Base-by-base conservation (phyloP, 2,329 filamentous ascomycete species). In the Sporothrix phasma region DNA sequence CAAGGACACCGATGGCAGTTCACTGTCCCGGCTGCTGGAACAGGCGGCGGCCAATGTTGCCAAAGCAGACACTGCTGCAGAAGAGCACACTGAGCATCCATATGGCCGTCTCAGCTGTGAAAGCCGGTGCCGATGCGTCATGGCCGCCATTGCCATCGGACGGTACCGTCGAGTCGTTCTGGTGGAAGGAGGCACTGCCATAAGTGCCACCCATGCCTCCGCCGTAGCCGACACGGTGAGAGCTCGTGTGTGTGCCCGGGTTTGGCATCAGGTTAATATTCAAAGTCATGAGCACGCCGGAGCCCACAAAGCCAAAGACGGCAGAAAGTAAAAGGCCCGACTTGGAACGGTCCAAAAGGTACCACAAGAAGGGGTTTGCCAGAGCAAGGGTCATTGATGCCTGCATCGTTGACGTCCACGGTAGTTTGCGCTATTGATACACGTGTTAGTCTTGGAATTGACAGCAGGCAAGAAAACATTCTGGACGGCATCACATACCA, bases 11-110 rank as follows among this genome's bases (percentile, higher is more conserved):
- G 13, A 15, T 43, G 6, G 5, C 5, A 53, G 17, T 4, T 51
- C 37, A 22, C 19, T 43, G 47, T 24, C 8, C 49, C 6, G 66
- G 61, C 19, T 59, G 63, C 67, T 84, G 76, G n/a, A 87, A 86
- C 68, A 97, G 76, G 67, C 90, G 82, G 67, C 94, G 81, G 13
- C 94, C 94, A 72, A 99, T 91, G 72, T 96, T 97, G 11, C 94
- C 94, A 79, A 99, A 97, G 76, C 92, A 97, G 10, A 97, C 85
- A 69, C 90, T 92, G 71, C 90, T 95, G 76, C 94, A 97, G 73
- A 97, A 99, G 60, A 99, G 77, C 29, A 97, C 92, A 72, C 91
- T 96, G 26, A 93, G 81, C 71, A 96, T 88, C 93, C 94, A 99
- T 4, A 92, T 90, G 13, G 86, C 87, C 19, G 88, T 83, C 64